Conservation (phyloP, 225 moss, liverwort and hornwort species). For the Sphagnum contortum region DNA sequence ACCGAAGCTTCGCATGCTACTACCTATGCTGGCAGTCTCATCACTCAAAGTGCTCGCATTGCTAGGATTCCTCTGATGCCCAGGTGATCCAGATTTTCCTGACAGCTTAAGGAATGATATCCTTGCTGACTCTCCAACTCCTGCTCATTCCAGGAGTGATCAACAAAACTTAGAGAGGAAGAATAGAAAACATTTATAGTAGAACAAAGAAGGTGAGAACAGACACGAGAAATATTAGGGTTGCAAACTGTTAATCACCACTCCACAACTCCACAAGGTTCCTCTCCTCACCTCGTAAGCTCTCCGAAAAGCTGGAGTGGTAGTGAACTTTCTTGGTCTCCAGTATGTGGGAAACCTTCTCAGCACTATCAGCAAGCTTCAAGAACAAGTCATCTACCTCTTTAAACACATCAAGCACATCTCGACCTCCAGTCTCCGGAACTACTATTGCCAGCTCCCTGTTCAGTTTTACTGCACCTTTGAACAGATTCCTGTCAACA, state of each 20-base stretch:
- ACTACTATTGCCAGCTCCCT: slow-evolving; percentile 30
- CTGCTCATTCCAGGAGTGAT: slow-evolving; percentile 8
- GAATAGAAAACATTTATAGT: not conserved
- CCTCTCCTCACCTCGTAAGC: slow-evolving; percentile 18
- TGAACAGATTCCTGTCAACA: not conserved
- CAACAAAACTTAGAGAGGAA: not conserved
- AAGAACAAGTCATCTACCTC: slow-evolving; percentile 63
- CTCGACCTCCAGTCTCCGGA: slow-evolving; percentile 34
- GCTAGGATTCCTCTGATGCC: slow-evolving; percentile 15
- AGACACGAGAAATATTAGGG: not conserved
- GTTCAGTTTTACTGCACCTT: slow-evolving; percentile 13
- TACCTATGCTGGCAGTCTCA: slow-evolving; percentile 39
- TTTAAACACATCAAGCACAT: slow-evolving; percentile 64
- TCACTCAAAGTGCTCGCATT: slow-evolving; percentile 35
- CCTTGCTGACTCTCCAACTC: slow-evolving; percentile 46
- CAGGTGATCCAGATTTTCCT: slow-evolving; percentile 30
- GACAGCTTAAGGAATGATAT: slow-evolving; percentile 47
- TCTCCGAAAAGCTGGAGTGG: slow-evolving; percentile 68
- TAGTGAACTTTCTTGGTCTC: slow-evolving; percentile 75
- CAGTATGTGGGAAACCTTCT: slow-evolving; percentile 52
- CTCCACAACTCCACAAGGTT: no score
- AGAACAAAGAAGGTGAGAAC: not conserved
- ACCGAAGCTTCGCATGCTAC: slow-evolving; percentile 4
- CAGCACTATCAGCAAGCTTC: slow-evolving; percentile 51
- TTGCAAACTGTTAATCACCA: not conserved